Evolutionary conservation across 805 yeast species (phyloP).

Genomic region (Grigorovia humatica): DNA sequence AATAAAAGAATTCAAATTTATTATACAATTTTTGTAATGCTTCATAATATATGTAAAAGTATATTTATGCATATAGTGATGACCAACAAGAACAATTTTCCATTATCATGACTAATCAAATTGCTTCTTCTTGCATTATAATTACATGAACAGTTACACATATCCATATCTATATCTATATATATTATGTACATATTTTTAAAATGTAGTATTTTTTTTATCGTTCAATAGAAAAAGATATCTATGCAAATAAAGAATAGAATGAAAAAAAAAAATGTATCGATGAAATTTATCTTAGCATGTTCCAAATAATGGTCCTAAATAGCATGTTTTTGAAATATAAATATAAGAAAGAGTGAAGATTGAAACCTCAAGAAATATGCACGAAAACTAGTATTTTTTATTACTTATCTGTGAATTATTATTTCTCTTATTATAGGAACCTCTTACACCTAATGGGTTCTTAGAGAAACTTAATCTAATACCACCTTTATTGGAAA

Average conservation of each 20-base stretch:
- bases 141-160: background rate
- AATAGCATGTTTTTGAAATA: too few relatives aligned
- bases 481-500: conserved; percentile 68
- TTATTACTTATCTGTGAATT: background rate
- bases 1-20: too few relatives aligned
- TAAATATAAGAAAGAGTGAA: too few relatives aligned
- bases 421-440: conserved; percentile 27
- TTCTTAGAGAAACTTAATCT: conserved; percentile 85
- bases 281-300: too few relatives aligned
- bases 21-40: too few relatives aligned
- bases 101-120: too few relatives aligned
- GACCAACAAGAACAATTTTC: background rate
- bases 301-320: too few relatives aligned
- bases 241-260: background rate
- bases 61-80: background rate
- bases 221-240: too few relatives aligned
- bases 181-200: background rate
- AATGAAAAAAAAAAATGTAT: background rate
- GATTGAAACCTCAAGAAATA: too few relatives aligned
- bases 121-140: background rate
- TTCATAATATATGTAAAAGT: too few relatives aligned
- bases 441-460: conserved; percentile 92
- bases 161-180: background rate
- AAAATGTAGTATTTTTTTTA: too few relatives aligned
- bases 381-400: too few relatives aligned